Evolutionary conservation across 305 asterid genomes (phyloP), one percentile per base, ranked within the genome.

Genomic region (Lippia alba): DNA sequence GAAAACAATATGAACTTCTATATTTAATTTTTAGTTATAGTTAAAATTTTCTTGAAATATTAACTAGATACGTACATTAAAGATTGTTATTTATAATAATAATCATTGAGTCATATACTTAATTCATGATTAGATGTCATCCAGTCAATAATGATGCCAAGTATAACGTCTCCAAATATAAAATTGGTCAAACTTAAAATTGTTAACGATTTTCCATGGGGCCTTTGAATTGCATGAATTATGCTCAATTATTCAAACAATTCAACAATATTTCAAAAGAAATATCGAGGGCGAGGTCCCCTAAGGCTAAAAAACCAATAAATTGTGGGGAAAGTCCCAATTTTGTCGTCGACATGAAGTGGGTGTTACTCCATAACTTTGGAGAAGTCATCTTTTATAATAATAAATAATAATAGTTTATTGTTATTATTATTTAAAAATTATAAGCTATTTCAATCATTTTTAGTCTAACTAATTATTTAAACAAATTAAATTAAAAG

Each of bases 201-300:
- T 15, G 17, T 66, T 34, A 33, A 33, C 4, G 3, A 34, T 11
- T 16, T 51, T 64, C 8, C 11, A 40, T 33, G 36, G 66, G 70
- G 18, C 41, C 55, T 12, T 40, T 19, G 54, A 54, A 55, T 34
- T 64, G 14, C 10, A 34, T 11, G 41, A 34, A 50, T 33, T 60
- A 3, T 66, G 61, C 36, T 66, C 40, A 48, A 64, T 49, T 17
- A 66, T 66, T 53, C 71, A 66, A 36, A 66, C 39, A 8, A 12
- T 2, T 51, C 15, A 58, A 58, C 33, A 14, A 19, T 8, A 64
- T 48, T 64, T 48, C 33, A n/a, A 15, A 44, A 39, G 36, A 40
- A 8, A 44, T 41, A 8, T 18, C 39, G 12, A 34, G 32, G 18
- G 36, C 11, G 11, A 45, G 55, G 51, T 20, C 30, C 55, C 41